These are phyloP conservation scores for Diplodia mutila DNA, from an alignment of 2,329 filamentous ascomycete species.

Conservation along the genomic window DNA sequence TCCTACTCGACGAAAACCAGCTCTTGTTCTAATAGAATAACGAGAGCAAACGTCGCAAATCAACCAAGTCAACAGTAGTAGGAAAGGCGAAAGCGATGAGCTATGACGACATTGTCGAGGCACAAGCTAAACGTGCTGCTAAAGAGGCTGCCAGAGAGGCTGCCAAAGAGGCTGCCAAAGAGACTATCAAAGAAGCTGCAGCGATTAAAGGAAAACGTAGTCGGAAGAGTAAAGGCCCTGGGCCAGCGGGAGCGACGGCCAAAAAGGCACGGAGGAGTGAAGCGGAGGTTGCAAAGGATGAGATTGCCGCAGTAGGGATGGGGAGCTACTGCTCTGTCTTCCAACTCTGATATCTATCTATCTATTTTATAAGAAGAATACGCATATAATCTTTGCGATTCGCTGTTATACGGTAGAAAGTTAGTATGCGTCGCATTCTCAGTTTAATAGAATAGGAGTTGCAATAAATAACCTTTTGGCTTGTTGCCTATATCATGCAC, in stretches of 20 bases:
- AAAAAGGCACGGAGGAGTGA: slow-evolving; percentile 24
- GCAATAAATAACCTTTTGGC: too few relatives aligned
- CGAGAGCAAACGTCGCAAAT: too few relatives aligned
- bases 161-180: neutral
- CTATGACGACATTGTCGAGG: slow-evolving; percentile 33
- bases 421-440: too few relatives aligned
- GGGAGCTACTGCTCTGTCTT: slow-evolving; percentile 21
- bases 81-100: too few relatives aligned
- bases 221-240: too few relatives aligned
- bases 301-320: slow-evolving; percentile 22
- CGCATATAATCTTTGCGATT: too few relatives aligned
- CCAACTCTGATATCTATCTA: neutral
- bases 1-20: slow-evolving; percentile 35
- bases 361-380: too few relatives aligned
- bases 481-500: too few relatives aligned
- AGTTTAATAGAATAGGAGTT: too few relatives aligned
- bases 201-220: slow-evolving; percentile 14
- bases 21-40: too few relatives aligned
- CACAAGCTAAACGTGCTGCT: slow-evolving; percentile 30
- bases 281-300: slow-evolving; percentile 13
- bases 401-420: too few relatives aligned
- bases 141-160: slow-evolving; percentile 31
- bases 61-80: too few relatives aligned
- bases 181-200: neutral
- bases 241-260: slow-evolving; percentile 3